Conservation (phyloP, 78 protist species). For the Dictyostelium capitatum region DNA sequence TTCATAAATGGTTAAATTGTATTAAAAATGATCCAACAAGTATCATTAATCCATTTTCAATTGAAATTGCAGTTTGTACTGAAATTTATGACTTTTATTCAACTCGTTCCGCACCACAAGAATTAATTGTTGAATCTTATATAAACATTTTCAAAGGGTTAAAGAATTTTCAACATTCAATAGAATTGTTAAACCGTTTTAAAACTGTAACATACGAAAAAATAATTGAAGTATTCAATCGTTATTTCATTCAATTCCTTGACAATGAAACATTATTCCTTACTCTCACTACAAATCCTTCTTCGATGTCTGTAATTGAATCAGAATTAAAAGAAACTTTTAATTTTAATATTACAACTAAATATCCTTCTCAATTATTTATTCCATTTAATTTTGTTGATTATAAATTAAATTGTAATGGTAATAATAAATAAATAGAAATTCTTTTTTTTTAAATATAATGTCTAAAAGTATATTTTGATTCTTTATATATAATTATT, state of each 20-base stretch:
- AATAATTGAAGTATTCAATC: constrained; percentile 6
- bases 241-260: constrained; percentile 34
- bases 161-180: background rate
- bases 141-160: constrained; percentile 9
- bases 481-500: too few species aligned
- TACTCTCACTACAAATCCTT: constrained; percentile 12
- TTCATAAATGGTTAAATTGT: constrained; percentile 20
- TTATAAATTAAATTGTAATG: constrained; percentile 2
- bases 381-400: background rate
- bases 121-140: background rate
- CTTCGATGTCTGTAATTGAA: background rate
- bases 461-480: too few species aligned
- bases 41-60: background rate
- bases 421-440: too few species aligned
- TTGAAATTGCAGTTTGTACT: constrained; percentile 24
- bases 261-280: background rate
- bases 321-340: background rate
- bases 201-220: constrained; percentile 17
- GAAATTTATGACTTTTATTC: constrained; percentile 41
- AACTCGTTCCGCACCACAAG: background rate
- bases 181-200: constrained; percentile 23
- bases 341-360: background rate
- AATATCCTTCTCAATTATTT: constrained; percentile 14
- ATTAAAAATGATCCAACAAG: background rate
- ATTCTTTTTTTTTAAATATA: too few species aligned